phyloP scores from a whole-genome alignment of 176 grass and related monocot genomes.

The Thinopyrum elongatum region DNA sequence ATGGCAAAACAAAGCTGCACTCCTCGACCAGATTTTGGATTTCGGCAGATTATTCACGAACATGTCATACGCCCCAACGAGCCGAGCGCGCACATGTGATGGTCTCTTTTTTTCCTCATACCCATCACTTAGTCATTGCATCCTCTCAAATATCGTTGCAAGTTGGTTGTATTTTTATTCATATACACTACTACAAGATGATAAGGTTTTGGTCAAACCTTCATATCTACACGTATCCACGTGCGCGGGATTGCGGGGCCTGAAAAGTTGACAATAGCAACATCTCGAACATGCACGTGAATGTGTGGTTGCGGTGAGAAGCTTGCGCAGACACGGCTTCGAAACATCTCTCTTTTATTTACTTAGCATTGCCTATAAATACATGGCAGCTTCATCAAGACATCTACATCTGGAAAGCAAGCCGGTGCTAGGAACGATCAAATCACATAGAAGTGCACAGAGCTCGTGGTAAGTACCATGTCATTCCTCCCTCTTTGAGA shows the following conservation, averaged over 20 bases:
- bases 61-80: no score
- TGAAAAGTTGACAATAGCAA: constrained; percentile 17
- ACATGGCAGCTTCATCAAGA: background rate
- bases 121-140: no score
- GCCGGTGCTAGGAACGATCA: background rate
- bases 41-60: no score
- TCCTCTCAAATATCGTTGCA: no score
- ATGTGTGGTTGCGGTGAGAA: background rate
- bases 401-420: background rate
- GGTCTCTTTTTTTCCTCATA: no score
- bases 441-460: background rate
- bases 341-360: background rate
- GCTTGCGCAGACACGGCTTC: background rate
- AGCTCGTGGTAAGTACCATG: background rate
- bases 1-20: no score
- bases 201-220: background rate
- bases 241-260: background rate
- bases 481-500: no score
- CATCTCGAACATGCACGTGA: background rate
- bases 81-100: no score
- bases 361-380: background rate
- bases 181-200: background rate
- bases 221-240: background rate
- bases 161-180: no score
- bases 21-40: no score